Base-by-base conservation (phyloP, 495 filamentous ascomycete genomes). In the Penicillium nucicola region DNA sequence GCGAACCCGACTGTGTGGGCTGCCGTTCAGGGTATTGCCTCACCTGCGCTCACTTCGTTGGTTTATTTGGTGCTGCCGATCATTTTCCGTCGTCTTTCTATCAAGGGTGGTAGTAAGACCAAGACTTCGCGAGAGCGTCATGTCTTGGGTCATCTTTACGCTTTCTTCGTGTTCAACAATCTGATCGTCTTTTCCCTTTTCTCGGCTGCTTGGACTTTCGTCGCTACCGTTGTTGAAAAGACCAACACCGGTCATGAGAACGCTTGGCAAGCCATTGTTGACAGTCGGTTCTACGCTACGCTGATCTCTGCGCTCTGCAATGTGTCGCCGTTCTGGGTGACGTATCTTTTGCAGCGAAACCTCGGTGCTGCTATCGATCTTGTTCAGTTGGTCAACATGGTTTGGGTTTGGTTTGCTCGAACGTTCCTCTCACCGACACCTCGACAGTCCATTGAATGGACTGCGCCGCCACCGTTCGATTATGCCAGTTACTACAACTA, bases 111-210 rank as follows among this genome's bases (percentile, higher is more conserved):
- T 51, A 92, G 97, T 65, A 77, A 83, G 50, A 95, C 89, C 33
- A 97, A 97, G 65, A 95, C 91, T 3, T 88, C 88, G 15, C 82
- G 93, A 30, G 93, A 98, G 57, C 81, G 89, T n/a, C 91, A 97
- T 65, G 93, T 98, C 55, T 80, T 91, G 22, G 82, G 83, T 43
- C 93, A 95, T 62, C 78, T 99, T 2, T 99, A 96, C 66, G 77
- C 89, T 12, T 99, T 99, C 71, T 97, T 97, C 71, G 83, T 97
- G 39, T 89, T 99, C 79, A 99, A 99, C 76, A 97, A 97, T 64
- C 71, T 97, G 39, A 69, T 97, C 58, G 84, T 97, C 50, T 97
- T 97, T 72, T 95, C 91, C 15, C 70, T 96, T 14, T 99, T 99
- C 69, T 78, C 80, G 1, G 84, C 87, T 12, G 68, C 89, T 9